These are phyloP conservation scores for Volutella citrinella DNA, from an alignment of 2,329 filamentous ascomycete genomes.

Conservation along the genomic window DNA sequence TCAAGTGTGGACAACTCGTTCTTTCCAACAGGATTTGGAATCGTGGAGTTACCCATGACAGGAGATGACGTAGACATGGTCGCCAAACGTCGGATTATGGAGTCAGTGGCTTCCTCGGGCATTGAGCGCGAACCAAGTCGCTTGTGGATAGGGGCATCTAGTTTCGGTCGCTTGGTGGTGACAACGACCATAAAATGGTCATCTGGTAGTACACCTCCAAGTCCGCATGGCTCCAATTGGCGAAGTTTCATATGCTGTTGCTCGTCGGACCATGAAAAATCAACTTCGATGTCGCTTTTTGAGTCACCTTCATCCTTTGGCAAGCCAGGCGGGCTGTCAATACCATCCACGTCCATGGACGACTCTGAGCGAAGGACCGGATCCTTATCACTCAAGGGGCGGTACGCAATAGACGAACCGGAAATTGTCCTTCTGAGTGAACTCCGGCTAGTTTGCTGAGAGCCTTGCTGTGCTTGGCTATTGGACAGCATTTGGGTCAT, in stretches of 20 bases:
- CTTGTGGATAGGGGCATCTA: too few species aligned
- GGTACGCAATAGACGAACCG: conserved; percentile 47
- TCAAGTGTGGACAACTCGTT: conserved; percentile 25
- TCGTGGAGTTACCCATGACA: conserved; percentile 1
- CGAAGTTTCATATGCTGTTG: conserved; percentile 36
- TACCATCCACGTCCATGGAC: conserved; percentile 28
- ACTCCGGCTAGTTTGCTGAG: conserved; percentile 18
- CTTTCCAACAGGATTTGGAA: too few species aligned
- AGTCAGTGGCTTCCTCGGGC: conserved; percentile 34
- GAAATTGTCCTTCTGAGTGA: conserved; percentile 42
- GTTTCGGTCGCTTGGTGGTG: conserved; percentile 43
- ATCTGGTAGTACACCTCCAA: conserved; percentile 59
- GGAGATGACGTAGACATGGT: conserved; percentile 41
- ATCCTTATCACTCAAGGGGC: conserved; percentile 45
- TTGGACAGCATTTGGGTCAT: conserved; percentile 48
- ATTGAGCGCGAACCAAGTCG: conserved; percentile 9
- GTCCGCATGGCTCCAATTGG: conserved; percentile 53
- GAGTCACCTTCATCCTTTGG: conserved; percentile 34
- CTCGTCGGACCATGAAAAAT: conserved; percentile 45
- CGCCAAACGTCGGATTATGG: conserved; percentile 40
- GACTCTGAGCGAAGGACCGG: conserved; percentile 14
- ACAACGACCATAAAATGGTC: conserved; percentile 61
- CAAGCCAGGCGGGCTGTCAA: conserved; percentile 26
- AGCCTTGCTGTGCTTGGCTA: conserved; percentile 32
- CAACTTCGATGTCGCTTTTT: conserved; percentile 39